Conservation (phyloP, 2,329 filamentous ascomycete genomes). For the Bipolaris victoriae region DNA sequence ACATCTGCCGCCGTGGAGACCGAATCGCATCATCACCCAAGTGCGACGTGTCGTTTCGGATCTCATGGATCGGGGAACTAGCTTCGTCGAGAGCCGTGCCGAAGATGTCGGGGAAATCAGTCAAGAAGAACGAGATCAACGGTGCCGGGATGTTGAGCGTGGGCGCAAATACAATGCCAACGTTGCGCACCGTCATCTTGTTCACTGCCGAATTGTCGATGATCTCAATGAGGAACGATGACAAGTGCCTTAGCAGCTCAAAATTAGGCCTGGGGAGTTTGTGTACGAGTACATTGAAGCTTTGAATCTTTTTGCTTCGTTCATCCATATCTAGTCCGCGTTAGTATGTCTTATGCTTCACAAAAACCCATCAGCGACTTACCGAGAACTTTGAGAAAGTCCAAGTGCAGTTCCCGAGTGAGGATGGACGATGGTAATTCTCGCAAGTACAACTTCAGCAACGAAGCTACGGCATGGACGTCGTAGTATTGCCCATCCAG, state of each 20-base stretch:
- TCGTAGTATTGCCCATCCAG: slow-evolving; percentile 89
- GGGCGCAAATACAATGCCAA: slow-evolving; percentile 97
- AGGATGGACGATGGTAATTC: slow-evolving; percentile 91
- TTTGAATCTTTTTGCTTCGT: slow-evolving; percentile 75
- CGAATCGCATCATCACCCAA: slow-evolving; percentile 64
- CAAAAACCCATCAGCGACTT: slow-evolving; percentile 32
- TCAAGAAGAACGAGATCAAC: slow-evolving; percentile 90
- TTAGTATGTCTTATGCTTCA: slow-evolving; percentile 25
- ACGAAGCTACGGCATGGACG: slow-evolving; percentile 91
- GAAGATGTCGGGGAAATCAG: slow-evolving; percentile 88
- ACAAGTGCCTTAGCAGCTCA: slow-evolving; percentile 80
- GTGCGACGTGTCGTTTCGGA: slow-evolving; percentile 50
- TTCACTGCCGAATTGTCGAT: slow-evolving; percentile 89
- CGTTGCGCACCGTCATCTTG: slow-evolving; percentile 97
- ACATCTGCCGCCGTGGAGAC: slow-evolving; percentile 69
- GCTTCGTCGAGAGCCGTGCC: slow-evolving; percentile 68
- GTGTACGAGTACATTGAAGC: slow-evolving; percentile 78
- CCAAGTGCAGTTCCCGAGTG: slow-evolving; percentile 85
- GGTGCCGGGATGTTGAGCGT: slow-evolving; percentile 95
- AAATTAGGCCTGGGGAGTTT: slow-evolving; percentile 80
- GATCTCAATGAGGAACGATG: slow-evolving; percentile 87
- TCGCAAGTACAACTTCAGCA: slow-evolving; percentile 91
- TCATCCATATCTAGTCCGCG: slow-evolving; percentile 69
- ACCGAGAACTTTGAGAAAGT: slow-evolving; percentile 82
- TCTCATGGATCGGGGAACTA: slow-evolving; percentile 53